Percentiles rank a stretch among this genome's conserved stretches.
Evolutionary conservation across 1,284 basidiomycete species (phyloP).

Genomic region (Takashimella tepidaria): DNA sequence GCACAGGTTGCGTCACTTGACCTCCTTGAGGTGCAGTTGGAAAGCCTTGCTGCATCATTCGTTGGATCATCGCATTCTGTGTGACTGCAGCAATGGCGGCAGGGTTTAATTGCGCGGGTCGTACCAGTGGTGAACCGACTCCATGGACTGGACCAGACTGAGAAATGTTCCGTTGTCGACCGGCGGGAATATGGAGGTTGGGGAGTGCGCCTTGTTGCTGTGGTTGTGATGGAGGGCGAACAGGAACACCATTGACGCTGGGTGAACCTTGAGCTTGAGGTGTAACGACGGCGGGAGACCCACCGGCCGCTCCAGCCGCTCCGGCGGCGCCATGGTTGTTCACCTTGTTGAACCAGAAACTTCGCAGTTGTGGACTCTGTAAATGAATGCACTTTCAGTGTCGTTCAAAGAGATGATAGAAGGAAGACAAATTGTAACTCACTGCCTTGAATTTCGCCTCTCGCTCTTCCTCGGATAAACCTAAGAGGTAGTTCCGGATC

Average conservation of each 20-base stretch:
- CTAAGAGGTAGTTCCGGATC: constrained; percentile 23
- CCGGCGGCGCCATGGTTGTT: constrained; percentile 11
- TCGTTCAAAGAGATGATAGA: not conserved
- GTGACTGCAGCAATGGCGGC: constrained; percentile 2
- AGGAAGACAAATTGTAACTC: too few species aligned
- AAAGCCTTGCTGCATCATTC: constrained; percentile 35
- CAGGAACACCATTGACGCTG: constrained; percentile 1
- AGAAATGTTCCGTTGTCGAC: constrained; percentile 26
- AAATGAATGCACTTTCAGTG: not conserved
- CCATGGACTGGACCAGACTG: constrained; percentile 5
- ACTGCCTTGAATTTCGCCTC: constrained; percentile 31
- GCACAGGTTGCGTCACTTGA: constrained; percentile 1
- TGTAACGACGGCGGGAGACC: not conserved
- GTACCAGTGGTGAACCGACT: constrained; percentile 19
- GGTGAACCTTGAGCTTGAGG: constrained; percentile 1
- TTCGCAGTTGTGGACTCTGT: constrained; percentile 30
- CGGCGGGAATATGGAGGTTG: constrained; percentile 37
- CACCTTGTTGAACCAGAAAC: constrained; percentile 23
- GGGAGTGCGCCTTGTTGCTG: constrained; percentile 17
- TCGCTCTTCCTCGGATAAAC: constrained; percentile 32
- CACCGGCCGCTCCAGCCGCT: not conserved
- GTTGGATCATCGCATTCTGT: constrained; percentile 19
- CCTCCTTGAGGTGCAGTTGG: constrained; percentile 18
- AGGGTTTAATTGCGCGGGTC: constrained; percentile 8
- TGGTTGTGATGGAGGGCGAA: constrained; percentile 12